Conservation (phyloP, 2,329 filamentous ascomycete species). For the Calonectria hongkongensis region DNA sequence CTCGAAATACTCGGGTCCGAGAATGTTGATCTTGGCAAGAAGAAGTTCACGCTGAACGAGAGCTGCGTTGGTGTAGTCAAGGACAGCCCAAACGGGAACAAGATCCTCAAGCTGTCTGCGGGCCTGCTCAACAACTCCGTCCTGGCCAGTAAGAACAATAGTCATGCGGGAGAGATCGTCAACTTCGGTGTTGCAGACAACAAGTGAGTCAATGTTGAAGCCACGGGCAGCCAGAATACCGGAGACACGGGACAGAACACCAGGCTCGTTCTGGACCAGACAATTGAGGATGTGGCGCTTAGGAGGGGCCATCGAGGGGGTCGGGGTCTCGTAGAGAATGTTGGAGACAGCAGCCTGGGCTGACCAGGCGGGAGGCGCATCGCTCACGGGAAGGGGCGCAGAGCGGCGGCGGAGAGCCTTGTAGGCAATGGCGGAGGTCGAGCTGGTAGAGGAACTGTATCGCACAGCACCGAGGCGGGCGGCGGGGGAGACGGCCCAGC, state of each 20-base stretch:
- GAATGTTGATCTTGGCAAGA: constrained; percentile 95
- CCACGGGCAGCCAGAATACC: constrained; percentile 96
- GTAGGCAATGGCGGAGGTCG: constrained; percentile 96
- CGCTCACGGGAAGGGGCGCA: constrained; percentile 86
- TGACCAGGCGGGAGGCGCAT: constrained; percentile 86
- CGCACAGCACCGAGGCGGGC: constrained; percentile 58
- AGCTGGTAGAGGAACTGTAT: constrained; percentile 70
- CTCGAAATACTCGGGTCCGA: constrained; percentile 98
- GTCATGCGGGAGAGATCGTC: constrained; percentile 99
- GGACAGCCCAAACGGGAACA: constrained; percentile 97
- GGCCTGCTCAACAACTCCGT: constrained; percentile 98
- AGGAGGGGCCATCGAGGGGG: constrained; percentile 86
- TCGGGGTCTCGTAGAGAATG: constrained; percentile 98
- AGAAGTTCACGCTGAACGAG: constrained; percentile 97
- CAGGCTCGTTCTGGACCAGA: constrained; percentile 98
- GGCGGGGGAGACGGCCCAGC: constrained; percentile 58
- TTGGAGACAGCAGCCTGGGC: constrained; percentile 96
- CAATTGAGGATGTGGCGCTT: constrained; percentile 99
- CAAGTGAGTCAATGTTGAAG: constrained; percentile 99
- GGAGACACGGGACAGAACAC: constrained; percentile 95
- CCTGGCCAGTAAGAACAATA: constrained; percentile 96
- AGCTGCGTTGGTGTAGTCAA: constrained; percentile 95
- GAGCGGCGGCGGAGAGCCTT: constrained; percentile 96
- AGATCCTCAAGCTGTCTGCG: constrained; percentile 96
- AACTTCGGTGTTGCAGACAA: constrained; percentile 98